Conservation (phyloP, 2,329 filamentous ascomycete genomes). For the Aphanoascus verrucosus region DNA sequence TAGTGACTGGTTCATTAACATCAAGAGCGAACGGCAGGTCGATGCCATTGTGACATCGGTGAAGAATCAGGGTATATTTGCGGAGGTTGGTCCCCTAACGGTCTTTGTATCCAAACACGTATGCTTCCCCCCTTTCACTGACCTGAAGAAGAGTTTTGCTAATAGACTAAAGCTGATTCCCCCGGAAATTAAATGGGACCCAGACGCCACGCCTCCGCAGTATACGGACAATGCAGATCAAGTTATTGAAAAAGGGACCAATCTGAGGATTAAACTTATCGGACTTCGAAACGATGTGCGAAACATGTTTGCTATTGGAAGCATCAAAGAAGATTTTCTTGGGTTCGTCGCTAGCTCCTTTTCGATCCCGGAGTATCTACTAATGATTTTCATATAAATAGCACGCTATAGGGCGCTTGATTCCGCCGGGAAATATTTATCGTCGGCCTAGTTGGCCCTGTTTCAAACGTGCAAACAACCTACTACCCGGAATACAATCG, state of each 20-base stretch:
- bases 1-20: not conserved
- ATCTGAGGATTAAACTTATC: slow-evolving; percentile 87
- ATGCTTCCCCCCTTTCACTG: slow-evolving; percentile 32
- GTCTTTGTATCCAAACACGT: slow-evolving; percentile 57
- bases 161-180: slow-evolving; percentile 62
- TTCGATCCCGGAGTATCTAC: not conserved
- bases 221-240: slow-evolving; percentile 93
- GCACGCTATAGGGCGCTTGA: not conserved
- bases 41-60: slow-evolving; percentile 89
- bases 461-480: not conserved
- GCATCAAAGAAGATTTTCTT: slow-evolving; percentile 67
- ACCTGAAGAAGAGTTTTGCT: slow-evolving; percentile 23
- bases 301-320: slow-evolving; percentile 93
- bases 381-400: not conserved
- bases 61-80: slow-evolving; percentile 75
- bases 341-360: slow-evolving; percentile 25
- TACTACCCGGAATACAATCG: no score
- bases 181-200: slow-evolving; percentile 82
- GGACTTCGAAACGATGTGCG: slow-evolving; percentile 88
- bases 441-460: not conserved
- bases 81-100: slow-evolving; percentile 39
- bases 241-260: slow-evolving; percentile 85
- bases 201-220: slow-evolving; percentile 90
- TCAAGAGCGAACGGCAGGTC: slow-evolving; percentile 47
- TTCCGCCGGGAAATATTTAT: not conserved